Conservation (phyloP, 2,329 filamentous ascomycete species). For the Nothophaeocryptopus gaeumannii region DNA sequence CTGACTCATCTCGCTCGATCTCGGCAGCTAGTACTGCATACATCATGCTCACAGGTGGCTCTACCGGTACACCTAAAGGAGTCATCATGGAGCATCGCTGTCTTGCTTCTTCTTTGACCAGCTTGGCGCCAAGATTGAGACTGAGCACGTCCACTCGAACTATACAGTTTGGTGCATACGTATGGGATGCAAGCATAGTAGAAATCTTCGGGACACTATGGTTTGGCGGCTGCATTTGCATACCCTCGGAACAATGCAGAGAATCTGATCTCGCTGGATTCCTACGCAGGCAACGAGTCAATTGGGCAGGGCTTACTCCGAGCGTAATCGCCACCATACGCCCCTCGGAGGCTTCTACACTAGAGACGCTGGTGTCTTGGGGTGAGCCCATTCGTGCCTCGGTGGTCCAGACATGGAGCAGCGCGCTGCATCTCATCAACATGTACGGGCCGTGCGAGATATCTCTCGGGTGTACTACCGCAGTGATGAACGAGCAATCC, state of each 20-base stretch:
- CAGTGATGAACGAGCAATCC: constrained; percentile 1
- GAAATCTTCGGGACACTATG: constrained; percentile 8
- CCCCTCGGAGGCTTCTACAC: constrained; percentile 5
- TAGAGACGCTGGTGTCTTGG: constrained; percentile 1
- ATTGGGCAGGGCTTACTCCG: constrained; percentile 1
- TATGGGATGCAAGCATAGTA: constrained; percentile 5
- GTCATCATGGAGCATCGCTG: constrained; percentile 18
- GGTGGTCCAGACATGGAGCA: neutral
- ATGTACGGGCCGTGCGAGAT: no score
- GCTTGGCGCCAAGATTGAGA: neutral
- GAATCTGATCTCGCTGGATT: neutral
- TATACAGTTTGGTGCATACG: constrained; percentile 1
- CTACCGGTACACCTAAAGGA: constrained; percentile 33
- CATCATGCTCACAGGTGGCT: constrained; percentile 48
- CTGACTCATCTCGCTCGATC: no score
- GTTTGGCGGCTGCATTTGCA: constrained; percentile 11
- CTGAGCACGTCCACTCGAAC: neutral
- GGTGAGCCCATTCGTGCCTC: neutral
- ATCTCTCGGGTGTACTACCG: constrained; percentile 5
- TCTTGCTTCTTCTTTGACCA: neutral
- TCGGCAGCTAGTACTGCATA: no score
- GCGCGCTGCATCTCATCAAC: no score
- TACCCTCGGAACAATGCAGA: constrained; percentile 1
- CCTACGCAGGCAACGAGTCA: neutral
- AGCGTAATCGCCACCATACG: neutral